Evolutionary conservation across 1,284 basidiomycete genomes (phyloP).

Genomic region (Sutorius eximius): DNA sequence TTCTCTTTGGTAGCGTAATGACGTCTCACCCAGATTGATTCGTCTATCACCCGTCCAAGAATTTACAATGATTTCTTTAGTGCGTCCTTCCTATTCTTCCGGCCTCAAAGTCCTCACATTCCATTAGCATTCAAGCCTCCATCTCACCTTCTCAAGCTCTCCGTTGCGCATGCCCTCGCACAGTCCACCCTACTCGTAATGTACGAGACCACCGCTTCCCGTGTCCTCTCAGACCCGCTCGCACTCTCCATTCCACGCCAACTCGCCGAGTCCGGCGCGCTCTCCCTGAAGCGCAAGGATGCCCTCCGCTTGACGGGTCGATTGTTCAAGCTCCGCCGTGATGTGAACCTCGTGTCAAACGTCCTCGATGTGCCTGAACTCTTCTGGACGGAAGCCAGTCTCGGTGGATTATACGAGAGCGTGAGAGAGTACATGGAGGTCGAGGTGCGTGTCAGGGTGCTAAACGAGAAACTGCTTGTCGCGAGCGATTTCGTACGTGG

Average conservation of each 20-base stretch:
- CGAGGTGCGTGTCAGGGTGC: constrained; percentile 75
- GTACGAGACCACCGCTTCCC: constrained; percentile 82
- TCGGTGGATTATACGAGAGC: constrained; percentile 89
- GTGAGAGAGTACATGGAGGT: constrained; percentile 96
- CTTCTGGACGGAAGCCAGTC: constrained; percentile 93
- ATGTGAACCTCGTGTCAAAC: constrained; percentile 91
- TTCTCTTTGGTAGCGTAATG: not conserved
- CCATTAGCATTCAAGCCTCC: constrained; percentile 80
- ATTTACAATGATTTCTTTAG: constrained; percentile 95
- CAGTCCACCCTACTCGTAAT: constrained; percentile 91
- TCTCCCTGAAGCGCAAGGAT: constrained; percentile 77
- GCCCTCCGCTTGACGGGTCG: constrained; percentile 87
- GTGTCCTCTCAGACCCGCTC: constrained; percentile 76
- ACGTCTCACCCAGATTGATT: constrained; percentile 65
- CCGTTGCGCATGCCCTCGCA: constrained; percentile 90
- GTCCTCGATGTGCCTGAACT: constrained; percentile 94
- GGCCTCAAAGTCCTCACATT: constrained; percentile 1
- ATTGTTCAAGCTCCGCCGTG: constrained; percentile 86
- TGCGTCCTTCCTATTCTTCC: constrained; percentile 37
- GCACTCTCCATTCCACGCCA: constrained; percentile 83
- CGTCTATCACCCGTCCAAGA: constrained; percentile 78
- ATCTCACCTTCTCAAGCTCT: constrained; percentile 86
- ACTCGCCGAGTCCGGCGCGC: constrained; percentile 76
- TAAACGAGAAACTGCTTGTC: constrained; percentile 88
- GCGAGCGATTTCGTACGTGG: constrained; percentile 83